Evolutionary conservation across 305 asterid genomes (phyloP), one percentile per base, ranked within the genome.

Genomic region (Vinca major): DNA sequence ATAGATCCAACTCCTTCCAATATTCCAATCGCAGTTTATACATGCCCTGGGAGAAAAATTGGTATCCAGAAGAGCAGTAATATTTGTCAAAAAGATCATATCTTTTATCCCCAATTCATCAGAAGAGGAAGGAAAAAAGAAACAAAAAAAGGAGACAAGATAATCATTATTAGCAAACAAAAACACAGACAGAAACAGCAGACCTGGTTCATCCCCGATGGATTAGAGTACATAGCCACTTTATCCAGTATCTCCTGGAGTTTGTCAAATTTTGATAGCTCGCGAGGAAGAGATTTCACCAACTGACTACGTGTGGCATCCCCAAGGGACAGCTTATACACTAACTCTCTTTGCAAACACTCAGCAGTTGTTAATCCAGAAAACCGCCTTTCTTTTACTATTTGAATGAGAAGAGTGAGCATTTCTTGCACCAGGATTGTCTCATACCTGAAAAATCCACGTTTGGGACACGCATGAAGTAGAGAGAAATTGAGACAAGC

Each of bases 201-300:
- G 77, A 94, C 99, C 99, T 94, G 99, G 56, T 86, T 83, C 87
- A 86, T 86, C 82, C 98, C 96, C 62, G 96, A 91, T 72, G 99
- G 99, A 74, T 82, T 89, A 40, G 98, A 89, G 78, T 94, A 89
- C 71, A 77, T 92, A 5, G 97, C 98, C 77, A 94, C 86, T 36
- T 77, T 82, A 70, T 91, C 92, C 75, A 94, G 80, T 70, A 86
- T 84, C 75, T 86, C 86, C 79, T 94, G 99, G 74, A 91, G 82
- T 78, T 82, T 84, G 62, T 85, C 92, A 73, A 71, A 69, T 80
- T 88, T 86, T 45, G 96, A 85, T 71, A 94, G 91, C 71, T 94
- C 99, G 48, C 85, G 85, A 67, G 98, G 88, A 72, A 94, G 90
- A 76, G 96, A 85, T 73, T 94, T 85, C 73, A 94, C 89, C 79